These are phyloP conservation scores for Apiotrichum veenhuisii DNA, from an alignment of 1,284 basidiomycete genomes.

Conservation along the genomic window DNA sequence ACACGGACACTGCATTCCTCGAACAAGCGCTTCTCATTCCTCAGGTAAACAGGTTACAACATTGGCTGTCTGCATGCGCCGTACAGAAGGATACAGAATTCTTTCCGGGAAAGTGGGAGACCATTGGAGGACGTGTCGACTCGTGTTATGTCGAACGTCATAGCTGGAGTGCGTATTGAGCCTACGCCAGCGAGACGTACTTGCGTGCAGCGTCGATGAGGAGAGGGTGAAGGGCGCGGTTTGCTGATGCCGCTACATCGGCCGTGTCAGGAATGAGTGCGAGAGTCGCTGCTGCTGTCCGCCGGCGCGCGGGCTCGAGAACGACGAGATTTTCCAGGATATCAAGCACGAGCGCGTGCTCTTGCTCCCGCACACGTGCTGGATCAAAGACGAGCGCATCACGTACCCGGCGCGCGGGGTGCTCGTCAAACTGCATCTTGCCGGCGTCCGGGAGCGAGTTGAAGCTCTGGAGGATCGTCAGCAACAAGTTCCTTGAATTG, in stretches of 20 bases:
- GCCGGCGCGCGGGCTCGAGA: conserved; percentile 11
- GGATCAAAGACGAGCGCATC: neutral
- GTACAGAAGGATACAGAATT: too few species aligned
- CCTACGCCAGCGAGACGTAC: neutral
- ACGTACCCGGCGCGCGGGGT: conserved; percentile 5
- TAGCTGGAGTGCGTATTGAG: too few species aligned
- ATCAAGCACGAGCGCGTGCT: neutral
- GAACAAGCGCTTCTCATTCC: too few species aligned
- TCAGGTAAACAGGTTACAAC: too few species aligned
- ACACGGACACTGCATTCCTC: too few species aligned
- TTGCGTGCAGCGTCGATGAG: neutral
- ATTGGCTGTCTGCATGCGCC: too few species aligned
- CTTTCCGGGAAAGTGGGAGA: too few species aligned
- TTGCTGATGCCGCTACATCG: too few species aligned
- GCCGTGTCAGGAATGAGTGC: neutral
- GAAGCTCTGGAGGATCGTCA: conserved; percentile 30
- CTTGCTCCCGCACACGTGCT: neutral
- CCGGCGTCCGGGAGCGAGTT: conserved; percentile 29
- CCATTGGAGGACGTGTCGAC: too few species aligned
- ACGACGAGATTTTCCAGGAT: conserved; percentile 14
- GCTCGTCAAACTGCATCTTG: conserved; percentile 35
- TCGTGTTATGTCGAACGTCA: too few species aligned
- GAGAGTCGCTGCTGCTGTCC: neutral
- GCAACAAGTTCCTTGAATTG: too few species aligned
- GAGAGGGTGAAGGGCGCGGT: neutral